Percentiles rank a stretch among this genome's conserved stretches.
These are phyloP conservation scores for Phytophthora quininea DNA, from an alignment of 352 stramenopile species.

Conservation along the genomic window DNA sequence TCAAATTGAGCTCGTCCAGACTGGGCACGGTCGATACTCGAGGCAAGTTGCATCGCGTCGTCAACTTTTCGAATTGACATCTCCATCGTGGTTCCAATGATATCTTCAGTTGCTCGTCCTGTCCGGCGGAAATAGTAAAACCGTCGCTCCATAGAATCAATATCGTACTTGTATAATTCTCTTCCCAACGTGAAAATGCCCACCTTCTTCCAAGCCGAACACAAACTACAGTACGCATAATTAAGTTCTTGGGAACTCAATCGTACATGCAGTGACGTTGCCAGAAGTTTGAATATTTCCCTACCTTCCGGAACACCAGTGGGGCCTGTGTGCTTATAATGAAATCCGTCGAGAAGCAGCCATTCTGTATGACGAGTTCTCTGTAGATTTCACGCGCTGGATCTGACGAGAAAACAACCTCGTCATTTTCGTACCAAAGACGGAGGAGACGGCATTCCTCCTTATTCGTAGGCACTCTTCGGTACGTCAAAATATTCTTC, in stretches of 20 bases:
- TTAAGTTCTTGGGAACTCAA: constrained; percentile 13
- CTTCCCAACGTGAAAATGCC: constrained; percentile 7
- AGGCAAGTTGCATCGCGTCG: no score
- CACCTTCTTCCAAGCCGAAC: constrained; percentile 15
- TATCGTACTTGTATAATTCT: not conserved
- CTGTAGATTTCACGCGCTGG: constrained; percentile 5
- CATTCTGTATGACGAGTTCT: not conserved
- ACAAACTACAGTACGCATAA: constrained; percentile 20
- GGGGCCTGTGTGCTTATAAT: not conserved
- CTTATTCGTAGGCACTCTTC: constrained; percentile 17
- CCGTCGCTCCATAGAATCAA: constrained; percentile 11
- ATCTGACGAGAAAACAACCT: constrained; percentile 15
- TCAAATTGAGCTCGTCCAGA: not conserved
- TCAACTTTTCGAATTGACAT: no score
- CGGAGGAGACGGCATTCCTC: constrained; percentile 14
- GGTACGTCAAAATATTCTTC: constrained; percentile 41
- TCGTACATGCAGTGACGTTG: constrained; percentile 29
- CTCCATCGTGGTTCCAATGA: no score
- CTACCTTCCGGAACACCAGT: constrained; percentile 4
- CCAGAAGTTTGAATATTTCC: constrained; percentile 26
- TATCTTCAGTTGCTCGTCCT: no score
- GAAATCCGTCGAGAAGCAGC: constrained; percentile 16
- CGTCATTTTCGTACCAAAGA: constrained; percentile 12
- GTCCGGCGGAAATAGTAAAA: constrained; percentile 6
- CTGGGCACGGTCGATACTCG: no score